phyloP scores from a whole-genome alignment of 2,329 filamentous ascomycete genomes.

The Karstenula rhodostoma region DNA sequence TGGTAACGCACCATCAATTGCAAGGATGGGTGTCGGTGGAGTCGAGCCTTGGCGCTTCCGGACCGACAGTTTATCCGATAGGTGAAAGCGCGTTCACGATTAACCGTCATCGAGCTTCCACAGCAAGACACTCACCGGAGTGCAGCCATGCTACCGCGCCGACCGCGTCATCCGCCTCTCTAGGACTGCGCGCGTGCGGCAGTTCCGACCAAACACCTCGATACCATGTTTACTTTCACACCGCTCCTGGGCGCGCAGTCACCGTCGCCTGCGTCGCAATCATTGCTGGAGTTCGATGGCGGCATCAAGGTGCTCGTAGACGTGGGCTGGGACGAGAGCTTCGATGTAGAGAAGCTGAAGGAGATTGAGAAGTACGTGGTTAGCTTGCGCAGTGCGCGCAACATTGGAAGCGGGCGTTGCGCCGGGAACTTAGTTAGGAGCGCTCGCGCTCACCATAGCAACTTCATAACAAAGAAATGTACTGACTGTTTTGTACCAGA shows the following conservation, averaged over 20 bases:
- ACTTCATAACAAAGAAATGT: slow-evolving; percentile 7
- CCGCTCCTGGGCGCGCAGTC: slow-evolving; percentile 91
- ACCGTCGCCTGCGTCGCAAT: slow-evolving; percentile 86
- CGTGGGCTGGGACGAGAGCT: slow-evolving; percentile 93
- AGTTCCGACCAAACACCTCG: slow-evolving; percentile 4
- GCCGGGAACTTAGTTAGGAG: slow-evolving; percentile 4
- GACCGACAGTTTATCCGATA: slow-evolving; percentile 6
- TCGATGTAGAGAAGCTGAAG: slow-evolving; percentile 81
- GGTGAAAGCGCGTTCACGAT: neutral
- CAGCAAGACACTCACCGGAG: neutral
- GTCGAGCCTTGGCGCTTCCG: neutral
- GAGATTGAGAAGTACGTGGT: slow-evolving; percentile 84
- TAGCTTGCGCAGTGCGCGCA: neutral
- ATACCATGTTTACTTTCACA: slow-evolving; percentile 91
- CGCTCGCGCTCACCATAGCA: slow-evolving; percentile 8
- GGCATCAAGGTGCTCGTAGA: slow-evolving; percentile 95
- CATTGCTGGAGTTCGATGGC: slow-evolving; percentile 94
- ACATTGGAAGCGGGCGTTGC: neutral
- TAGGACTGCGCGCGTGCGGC: neutral
- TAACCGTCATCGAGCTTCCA: neutral
- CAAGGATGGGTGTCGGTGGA: neutral
- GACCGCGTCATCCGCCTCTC: neutral
- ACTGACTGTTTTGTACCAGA: slow-evolving; percentile 56
- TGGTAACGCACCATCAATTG: neutral
- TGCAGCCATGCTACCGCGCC: slow-evolving; percentile 1